Evolutionary conservation across 2,329 filamentous ascomycete genomes (phyloP), one percentile per base, ranked within the genome.

Genomic region (Fusarium devonianum): DNA sequence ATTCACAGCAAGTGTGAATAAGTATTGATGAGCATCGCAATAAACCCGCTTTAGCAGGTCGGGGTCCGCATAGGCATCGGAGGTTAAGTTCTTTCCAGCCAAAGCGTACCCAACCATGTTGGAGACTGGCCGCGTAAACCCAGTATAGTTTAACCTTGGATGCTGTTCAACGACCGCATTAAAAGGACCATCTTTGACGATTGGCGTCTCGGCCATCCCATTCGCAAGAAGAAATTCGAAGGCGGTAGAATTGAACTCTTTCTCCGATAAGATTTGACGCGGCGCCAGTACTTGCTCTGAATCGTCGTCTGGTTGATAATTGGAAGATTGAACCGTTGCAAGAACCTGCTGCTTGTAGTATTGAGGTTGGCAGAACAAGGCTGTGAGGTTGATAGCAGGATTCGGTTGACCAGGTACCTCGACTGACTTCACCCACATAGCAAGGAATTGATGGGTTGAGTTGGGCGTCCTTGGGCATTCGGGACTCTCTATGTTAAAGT

Each of bases 281-380:
- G 60, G 42, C 0, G 57, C 53, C 0, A 64, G 2, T 0, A 56
- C 8, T 0, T 54, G 18, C 0, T 70, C 28, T 0, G 47, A 53
- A 0, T 22, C 22, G 0, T 51, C 37, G 2, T 56, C 3, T 0
- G 68, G 70, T 1, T 44, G 40, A 0, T 53, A 22, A 0, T 21
- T 53, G 0, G 10, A 1, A 0, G 64, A 48, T 2, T 47, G 39
- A 0, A 84, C 67, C 0, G 70, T 76, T 0, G 77, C 75, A 0
- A 65, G 60, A 0, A 80, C 77, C 0, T 67, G 10, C 28, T 81
- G 77, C n/a, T 71, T 67, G 37, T 72, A 76, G 45, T 83, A 85
- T 0, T 23, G 56, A 0, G 78, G 49, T 16, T 74, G 63, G 36
- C 79, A 82, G 36, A 74, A 82, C 0, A 75, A 16, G 0, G 71